phyloP scores from a whole-genome alignment of 768 basidiomycete species.

The Termitomyces sp. region DNA sequence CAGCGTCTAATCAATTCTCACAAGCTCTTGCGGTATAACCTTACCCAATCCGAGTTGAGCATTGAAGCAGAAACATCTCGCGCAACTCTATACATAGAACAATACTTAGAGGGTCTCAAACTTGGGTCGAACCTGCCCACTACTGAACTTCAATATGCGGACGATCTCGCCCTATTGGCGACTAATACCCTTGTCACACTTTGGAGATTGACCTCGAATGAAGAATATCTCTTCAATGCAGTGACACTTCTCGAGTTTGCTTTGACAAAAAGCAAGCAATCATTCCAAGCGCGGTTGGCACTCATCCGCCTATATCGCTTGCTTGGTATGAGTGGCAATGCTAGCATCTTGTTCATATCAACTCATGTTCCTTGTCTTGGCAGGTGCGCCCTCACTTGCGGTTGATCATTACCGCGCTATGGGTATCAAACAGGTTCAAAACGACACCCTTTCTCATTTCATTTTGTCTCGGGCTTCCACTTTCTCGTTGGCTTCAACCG shows the following conservation, averaged over 20 bases:
- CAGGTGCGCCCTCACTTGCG: conserved; percentile 70
- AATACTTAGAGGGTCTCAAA: conserved; percentile 64
- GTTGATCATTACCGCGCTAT: conserved; percentile 76
- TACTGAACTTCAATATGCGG: conserved; percentile 83
- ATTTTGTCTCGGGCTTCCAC: conserved; percentile 72
- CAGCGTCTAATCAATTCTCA: conserved; percentile 66
- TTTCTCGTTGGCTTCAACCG: conserved; percentile 71
- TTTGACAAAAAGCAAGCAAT: conserved; percentile 65
- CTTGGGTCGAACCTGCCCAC: conserved; percentile 60
- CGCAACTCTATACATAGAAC: conserved; percentile 46
- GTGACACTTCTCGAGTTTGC: conserved; percentile 68
- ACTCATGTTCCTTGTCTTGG: neutral
- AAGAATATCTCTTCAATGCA: conserved; percentile 60
- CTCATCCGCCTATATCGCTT: conserved; percentile 80
- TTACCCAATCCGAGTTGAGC: conserved; percentile 44
- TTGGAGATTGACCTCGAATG: conserved; percentile 54
- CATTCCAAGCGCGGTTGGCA: conserved; percentile 72
- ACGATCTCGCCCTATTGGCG: conserved; percentile 77
- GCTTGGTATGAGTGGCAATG: conserved; percentile 45
- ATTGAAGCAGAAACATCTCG: conserved; percentile 51
- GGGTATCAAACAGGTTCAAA: conserved; percentile 80
- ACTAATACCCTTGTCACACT: conserved; percentile 61
- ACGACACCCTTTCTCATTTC: conserved; percentile 86
- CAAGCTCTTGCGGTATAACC: conserved; percentile 66
- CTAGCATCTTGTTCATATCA: neutral